Evolutionary conservation across 2,329 filamentous ascomycete species (phyloP).

Genomic region (Penicillium sp.): DNA sequence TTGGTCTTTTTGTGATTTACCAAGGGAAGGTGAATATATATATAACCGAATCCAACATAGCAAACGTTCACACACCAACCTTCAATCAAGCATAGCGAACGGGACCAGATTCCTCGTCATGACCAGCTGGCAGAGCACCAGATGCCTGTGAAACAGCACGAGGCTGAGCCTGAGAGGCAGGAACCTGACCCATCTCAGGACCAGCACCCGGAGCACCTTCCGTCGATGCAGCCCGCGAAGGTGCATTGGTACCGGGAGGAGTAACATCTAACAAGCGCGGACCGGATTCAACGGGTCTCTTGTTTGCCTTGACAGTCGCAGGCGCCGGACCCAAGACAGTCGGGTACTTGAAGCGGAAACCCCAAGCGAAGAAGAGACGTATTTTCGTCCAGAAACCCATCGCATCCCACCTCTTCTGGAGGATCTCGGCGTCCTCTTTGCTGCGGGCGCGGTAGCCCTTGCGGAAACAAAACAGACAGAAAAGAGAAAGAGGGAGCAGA

Average conservation of each 20-base stretch:
- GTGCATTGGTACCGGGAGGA: conserved; percentile 6
- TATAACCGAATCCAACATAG: neutral
- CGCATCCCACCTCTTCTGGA: conserved; percentile 29
- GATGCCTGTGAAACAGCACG: neutral
- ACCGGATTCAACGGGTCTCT: conserved; percentile 23
- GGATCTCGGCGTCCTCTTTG: conserved; percentile 26
- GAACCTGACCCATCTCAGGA: conserved; percentile 10
- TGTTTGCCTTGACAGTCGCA: conserved; percentile 20
- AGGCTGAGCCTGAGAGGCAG: neutral
- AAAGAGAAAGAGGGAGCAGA: conserved; percentile 22
- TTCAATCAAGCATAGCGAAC: neutral
- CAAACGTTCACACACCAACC: neutral
- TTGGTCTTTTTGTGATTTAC: neutral
- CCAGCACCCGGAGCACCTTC: neutral
- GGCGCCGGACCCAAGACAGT: conserved; percentile 31
- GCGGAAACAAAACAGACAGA: conserved; percentile 27
- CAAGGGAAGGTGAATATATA: neutral
- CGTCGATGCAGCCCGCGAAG: neutral
- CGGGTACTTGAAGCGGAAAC: conserved; percentile 34
- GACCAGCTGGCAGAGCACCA: conserved; percentile 1
- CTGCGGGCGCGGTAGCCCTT: conserved; percentile 32
- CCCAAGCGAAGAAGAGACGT: conserved; percentile 31
- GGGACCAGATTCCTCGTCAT: conserved; percentile 15
- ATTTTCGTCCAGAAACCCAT: conserved; percentile 28
- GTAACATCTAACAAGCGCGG: conserved; percentile 11